phyloP scores from a whole-genome alignment of 345 rosid genomes.

The Syzygium oleosum region DNA sequence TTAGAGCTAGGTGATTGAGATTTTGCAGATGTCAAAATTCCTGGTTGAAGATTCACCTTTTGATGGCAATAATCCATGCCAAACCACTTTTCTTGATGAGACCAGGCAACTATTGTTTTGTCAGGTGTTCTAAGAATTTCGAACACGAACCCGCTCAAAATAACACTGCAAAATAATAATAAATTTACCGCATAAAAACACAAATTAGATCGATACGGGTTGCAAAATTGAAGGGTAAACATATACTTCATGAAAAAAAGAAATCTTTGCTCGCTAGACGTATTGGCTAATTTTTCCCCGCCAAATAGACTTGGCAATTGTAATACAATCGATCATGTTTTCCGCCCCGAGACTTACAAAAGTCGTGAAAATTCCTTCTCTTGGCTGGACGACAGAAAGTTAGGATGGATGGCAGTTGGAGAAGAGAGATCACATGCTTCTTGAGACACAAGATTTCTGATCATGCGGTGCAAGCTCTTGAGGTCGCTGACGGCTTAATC shows the following conservation, averaged over 20 bases:
- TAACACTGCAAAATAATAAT: not conserved
- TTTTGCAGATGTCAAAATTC: not conserved
- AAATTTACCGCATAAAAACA: not conserved
- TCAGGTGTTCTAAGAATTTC: not conserved
- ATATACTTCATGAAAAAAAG: not conserved
- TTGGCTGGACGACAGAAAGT: not conserved
- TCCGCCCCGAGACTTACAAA: not conserved
- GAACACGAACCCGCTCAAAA: not conserved
- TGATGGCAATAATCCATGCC: not conserved
- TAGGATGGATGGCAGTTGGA: not conserved
- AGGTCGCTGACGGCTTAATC: no score
- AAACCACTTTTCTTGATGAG: not conserved
- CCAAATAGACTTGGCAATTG: not conserved
- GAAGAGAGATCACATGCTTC: not conserved
- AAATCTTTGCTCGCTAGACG: not conserved
- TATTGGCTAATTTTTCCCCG: not conserved
- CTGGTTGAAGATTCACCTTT: not conserved
- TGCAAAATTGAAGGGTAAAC: not conserved
- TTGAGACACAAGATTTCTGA: not conserved
- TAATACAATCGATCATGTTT: not conserved
- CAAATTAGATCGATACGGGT: not conserved
- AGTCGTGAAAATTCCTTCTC: not conserved
- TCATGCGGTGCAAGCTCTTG: no score
- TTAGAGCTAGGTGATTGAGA: not conserved
- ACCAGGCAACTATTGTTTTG: not conserved